These are phyloP conservation scores for Mycena metata DNA, from an alignment of 768 basidiomycete genomes.

Conservation along the genomic window DNA sequence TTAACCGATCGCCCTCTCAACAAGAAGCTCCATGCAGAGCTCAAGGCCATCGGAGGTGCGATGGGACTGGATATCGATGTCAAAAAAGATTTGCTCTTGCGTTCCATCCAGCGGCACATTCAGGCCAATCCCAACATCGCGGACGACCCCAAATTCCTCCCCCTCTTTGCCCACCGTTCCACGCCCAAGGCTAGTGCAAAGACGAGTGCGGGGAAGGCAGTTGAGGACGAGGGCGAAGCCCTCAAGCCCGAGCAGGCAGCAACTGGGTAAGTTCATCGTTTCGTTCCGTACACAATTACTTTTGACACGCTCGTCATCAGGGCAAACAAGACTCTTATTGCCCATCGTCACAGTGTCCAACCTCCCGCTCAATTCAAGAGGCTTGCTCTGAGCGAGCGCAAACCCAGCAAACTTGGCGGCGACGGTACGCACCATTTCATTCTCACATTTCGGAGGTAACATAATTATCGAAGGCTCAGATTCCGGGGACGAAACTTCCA, in stretches of 20 bases:
- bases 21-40: constrained; percentile 14
- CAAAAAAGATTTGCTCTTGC: neutral
- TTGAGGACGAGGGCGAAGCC: neutral
- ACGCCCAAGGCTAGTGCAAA: neutral
- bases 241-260: neutral
- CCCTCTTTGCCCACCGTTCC: constrained; percentile 15
- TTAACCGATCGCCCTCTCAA: constrained; percentile 5
- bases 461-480: too few relatives aligned
- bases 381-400: too few relatives aligned
- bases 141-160: neutral
- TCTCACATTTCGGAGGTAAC: too few relatives aligned
- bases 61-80: neutral
- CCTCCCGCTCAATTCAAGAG: too few relatives aligned
- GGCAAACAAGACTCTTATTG: too few relatives aligned
- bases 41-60: neutral
- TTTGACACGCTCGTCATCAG: too few relatives aligned
- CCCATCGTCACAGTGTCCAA: too few relatives aligned
- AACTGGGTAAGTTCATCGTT: neutral
- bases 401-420: too few relatives aligned
- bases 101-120: constrained; percentile 1
- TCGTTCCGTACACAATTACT: too few relatives aligned
- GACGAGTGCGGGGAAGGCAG: neutral
- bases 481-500: too few relatives aligned
- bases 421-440: too few relatives aligned
- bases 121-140: neutral